phyloP scores from a whole-genome alignment of 176 grass and related monocot genomes.

The Typha latifolia region DNA sequence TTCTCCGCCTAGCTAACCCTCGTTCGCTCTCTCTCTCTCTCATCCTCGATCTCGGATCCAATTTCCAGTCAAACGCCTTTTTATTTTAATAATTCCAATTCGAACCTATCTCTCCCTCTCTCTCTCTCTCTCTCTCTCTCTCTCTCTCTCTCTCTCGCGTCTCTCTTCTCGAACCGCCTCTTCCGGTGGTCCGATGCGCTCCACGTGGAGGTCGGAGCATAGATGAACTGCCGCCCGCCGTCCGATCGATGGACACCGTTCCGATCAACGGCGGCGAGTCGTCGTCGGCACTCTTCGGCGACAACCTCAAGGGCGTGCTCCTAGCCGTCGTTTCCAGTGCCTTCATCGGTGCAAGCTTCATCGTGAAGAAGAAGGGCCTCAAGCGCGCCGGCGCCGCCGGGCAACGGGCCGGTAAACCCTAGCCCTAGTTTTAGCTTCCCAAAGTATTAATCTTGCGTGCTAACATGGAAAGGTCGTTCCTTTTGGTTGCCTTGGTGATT shows the following conservation, averaged over 20 bases:
- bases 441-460: too few relatives aligned
- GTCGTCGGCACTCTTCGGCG: constrained; percentile 33
- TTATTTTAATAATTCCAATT: too few relatives aligned
- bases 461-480: too few relatives aligned
- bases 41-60: too few relatives aligned
- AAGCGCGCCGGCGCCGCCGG: constrained; percentile 63
- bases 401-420: constrained; percentile 52
- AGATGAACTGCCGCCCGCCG: neutral
- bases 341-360: constrained; percentile 97
- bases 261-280: constrained; percentile 27
- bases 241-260: neutral
- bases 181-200: neutral
- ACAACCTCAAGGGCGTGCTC: constrained; percentile 78
- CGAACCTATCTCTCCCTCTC: neutral
- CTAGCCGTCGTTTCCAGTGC: constrained; percentile 76
- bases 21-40: too few relatives aligned
- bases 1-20: too few relatives aligned
- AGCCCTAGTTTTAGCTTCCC: neutral
- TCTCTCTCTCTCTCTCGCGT: neutral
- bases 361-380: constrained; percentile 95
- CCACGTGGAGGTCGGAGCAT: neutral
- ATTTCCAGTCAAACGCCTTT: too few relatives aligned
- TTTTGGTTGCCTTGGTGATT: constrained; percentile 12
- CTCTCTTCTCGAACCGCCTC: neutral
- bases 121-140: neutral